Conservation (phyloP, 805 yeast genomes). For the Starmera quercuum region DNA sequence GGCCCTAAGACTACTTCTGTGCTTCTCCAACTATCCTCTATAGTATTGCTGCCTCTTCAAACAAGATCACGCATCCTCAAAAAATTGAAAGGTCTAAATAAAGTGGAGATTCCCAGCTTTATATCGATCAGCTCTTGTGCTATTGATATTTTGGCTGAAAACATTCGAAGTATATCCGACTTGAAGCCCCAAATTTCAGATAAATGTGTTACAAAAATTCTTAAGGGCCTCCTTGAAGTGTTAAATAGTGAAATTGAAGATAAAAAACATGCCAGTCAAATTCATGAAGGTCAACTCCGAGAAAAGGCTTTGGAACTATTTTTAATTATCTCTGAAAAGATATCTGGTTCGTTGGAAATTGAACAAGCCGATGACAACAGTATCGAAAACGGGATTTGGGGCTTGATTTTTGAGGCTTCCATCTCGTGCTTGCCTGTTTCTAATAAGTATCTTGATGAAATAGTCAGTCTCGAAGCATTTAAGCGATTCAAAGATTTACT, state of each 20-base stretch:
- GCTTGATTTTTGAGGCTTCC: constrained; percentile 32
- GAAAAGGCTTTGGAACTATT: constrained; percentile 38
- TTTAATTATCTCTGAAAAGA: constrained; percentile 23
- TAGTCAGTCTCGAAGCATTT: constrained; percentile 39
- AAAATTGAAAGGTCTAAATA: constrained; percentile 36
- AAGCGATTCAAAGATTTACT: constrained; percentile 31
- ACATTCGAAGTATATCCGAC: constrained; percentile 25
- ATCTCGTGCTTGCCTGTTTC: constrained; percentile 29
- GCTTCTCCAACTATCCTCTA: constrained; percentile 45
- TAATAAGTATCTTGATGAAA: constrained; percentile 30
- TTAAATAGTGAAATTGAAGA: constrained; percentile 36
- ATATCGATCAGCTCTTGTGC: constrained; percentile 48
- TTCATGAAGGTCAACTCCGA: constrained; percentile 40
- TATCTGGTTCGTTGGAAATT: constrained; percentile 15
- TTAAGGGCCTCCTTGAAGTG: constrained; percentile 45
- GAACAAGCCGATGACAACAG: constrained; percentile 3
- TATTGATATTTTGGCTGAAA: constrained; percentile 29
- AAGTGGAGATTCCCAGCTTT: constrained; percentile 51
- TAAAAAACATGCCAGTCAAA: constrained; percentile 5
- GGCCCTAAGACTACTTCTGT: constrained; percentile 34
- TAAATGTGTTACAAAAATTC: constrained; percentile 35
- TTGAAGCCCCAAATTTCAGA: constrained; percentile 33
- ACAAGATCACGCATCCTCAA: constrained; percentile 48
- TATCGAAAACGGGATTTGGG: constrained; percentile 25
- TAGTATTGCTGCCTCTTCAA: constrained; percentile 53